Evolutionary conservation across 2,329 filamentous ascomycete species (phyloP).

Genomic region (Thielaviopsis ethacetica): DNA sequence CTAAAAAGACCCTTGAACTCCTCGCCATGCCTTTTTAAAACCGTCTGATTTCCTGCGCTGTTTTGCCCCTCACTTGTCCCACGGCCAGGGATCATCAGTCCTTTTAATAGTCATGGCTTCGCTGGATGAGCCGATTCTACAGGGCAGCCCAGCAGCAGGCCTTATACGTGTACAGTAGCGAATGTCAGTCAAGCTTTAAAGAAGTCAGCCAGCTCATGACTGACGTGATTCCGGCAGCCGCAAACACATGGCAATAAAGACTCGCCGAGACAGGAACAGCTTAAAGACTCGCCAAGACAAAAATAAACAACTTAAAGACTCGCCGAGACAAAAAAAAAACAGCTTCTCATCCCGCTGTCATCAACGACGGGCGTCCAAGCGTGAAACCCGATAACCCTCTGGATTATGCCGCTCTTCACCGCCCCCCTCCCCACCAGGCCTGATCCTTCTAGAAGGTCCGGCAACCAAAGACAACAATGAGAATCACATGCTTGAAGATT

Average conservation of each 20-base stretch:
- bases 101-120: not conserved
- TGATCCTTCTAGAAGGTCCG: not conserved
- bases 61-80: not conserved
- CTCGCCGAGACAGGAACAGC: no score
- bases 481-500: not conserved
- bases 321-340: no score
- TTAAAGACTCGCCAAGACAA: no score
- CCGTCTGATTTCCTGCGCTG: not conserved
- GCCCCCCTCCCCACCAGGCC: no score
- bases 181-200: not conserved
- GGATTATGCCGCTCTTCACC: constrained; percentile 1
- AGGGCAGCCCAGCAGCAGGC: no score
- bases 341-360: not conserved
- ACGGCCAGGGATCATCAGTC: not conserved
- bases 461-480: not conserved
- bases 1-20: not conserved
- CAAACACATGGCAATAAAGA: no score
- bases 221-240: not conserved
- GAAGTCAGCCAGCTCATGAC: not conserved
- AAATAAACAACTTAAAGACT: no score
- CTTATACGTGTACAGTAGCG: not conserved
- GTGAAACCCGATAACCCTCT: not conserved
- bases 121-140: not conserved
- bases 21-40: not conserved
- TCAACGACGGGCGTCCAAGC: not conserved